Base-by-base conservation (phyloP, 1,139 yeast genomes). In the Pichiaceae sp. region DNA sequence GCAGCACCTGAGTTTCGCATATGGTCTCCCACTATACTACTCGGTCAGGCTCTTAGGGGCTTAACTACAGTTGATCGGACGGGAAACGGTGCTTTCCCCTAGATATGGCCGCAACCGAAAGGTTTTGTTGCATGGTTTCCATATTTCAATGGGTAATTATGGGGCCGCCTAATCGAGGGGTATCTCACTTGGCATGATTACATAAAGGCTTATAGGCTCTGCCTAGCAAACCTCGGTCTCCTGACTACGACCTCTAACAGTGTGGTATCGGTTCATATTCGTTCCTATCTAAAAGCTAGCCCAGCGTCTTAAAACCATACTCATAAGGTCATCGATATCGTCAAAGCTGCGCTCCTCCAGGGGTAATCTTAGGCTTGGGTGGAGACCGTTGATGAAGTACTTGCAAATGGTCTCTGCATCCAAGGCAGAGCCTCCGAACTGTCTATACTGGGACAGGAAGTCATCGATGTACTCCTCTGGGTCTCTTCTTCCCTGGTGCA, bases 11-110 rank as follows among this genome's bases (percentile, higher is more conserved):
- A 63, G 63, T 64, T 64, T 64, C 68, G 62, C 68, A 63, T 63
- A 63, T 64, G 69, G 70, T 64, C 70, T 62, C 69, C 69, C 69
- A 64, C 69, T 63, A 64, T 63, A 64, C 63, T 65, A 64, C 70
- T 64, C 68, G 61, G 66, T 62, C 64, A 56, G 67, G 67, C 69
- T 62, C 69, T 26, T 26, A 26, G 29, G 12, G 17, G 29, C 29
- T 21, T 21, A 21, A 21, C 24, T 21, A 21, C 24, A 21, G 24
- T 21, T 21, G 24, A 21, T 21, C 24, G 24, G 24, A 21, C 24
- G 24, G 24, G 24, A 21, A 21, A 21, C 24, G 24, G 24, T 21
- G 24, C 24, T 21, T 21, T 21, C 24, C 24, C 9, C 24, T 21
- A 21, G 24, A 21, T 21, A 21, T 21, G 24, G 24, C 24, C 24